Conservation (phyloP, 2,329 filamentous ascomycete species). For the Colletotrichum ledebouriae region DNA sequence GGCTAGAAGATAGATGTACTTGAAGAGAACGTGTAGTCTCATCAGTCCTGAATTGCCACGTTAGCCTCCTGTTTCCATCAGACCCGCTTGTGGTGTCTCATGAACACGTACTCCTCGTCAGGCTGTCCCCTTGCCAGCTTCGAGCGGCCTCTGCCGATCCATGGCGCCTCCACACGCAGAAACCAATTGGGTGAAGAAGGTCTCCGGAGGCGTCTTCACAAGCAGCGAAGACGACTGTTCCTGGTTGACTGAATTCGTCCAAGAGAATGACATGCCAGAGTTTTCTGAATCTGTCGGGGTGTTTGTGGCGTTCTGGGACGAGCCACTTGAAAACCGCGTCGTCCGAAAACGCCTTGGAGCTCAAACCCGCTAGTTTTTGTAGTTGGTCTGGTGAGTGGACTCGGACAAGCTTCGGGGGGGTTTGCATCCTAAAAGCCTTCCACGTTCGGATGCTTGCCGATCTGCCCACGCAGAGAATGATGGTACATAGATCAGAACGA, state of each 20-base stretch:
- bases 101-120: neutral
- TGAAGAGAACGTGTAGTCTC: neutral
- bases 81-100: neutral
- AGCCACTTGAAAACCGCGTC: neutral
- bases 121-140: conserved; percentile 3
- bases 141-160: neutral
- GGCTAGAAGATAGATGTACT: neutral
- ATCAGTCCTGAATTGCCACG: neutral
- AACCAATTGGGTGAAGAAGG: neutral
- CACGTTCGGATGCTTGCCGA: no score
- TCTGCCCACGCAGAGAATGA: no score
- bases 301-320: neutral
- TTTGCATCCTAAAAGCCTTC: neutral
- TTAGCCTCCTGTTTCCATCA: neutral
- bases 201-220: neutral
- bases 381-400: neutral
- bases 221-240: neutral
- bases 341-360: neutral
- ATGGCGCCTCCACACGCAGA: neutral
- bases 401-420: neutral
- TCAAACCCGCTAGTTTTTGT: neutral
- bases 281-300: neutral
- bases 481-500: no score
- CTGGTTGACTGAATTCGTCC: neutral
- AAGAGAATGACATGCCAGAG: conserved; percentile 15